phyloP scores from a whole-genome alignment of 2,329 filamentous ascomycete genomes.

The Diaporthe australafricana region DNA sequence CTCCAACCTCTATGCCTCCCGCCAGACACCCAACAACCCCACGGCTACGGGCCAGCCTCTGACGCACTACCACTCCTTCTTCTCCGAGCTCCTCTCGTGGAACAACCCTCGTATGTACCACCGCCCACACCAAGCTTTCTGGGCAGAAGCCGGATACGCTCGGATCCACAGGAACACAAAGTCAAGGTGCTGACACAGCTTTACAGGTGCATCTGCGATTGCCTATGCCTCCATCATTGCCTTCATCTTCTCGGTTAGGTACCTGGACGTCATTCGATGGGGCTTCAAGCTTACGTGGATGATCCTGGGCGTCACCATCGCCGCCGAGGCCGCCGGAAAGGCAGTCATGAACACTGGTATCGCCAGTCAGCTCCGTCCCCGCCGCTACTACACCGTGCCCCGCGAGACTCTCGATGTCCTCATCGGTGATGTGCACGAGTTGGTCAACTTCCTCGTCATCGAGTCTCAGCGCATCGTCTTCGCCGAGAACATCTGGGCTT shows the following conservation, averaged over 20 bases:
- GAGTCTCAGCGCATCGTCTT: constrained; percentile 77
- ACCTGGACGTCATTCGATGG: constrained; percentile 75
- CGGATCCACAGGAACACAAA: neutral
- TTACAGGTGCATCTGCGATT: constrained; percentile 71
- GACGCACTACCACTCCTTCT: constrained; percentile 79
- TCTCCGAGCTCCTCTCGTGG: constrained; percentile 77
- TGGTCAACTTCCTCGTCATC: constrained; percentile 79
- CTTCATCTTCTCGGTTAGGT: constrained; percentile 72
- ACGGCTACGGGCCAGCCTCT: constrained; percentile 72
- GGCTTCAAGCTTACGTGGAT: constrained; percentile 74
- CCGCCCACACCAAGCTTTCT: constrained; percentile 1
- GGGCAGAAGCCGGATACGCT: neutral
- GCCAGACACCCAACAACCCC: constrained; percentile 63
- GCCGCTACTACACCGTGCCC: constrained; percentile 75
- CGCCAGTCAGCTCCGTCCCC: constrained; percentile 73
- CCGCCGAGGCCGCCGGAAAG: constrained; percentile 72
- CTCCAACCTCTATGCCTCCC: constrained; percentile 67
- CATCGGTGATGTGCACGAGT: constrained; percentile 74
- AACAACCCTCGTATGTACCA: constrained; percentile 70
- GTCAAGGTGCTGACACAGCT: constrained; percentile 42
- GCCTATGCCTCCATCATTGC: constrained; percentile 69
- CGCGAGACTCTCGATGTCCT: constrained; percentile 70
- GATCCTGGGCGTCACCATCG: constrained; percentile 68
- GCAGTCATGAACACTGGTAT: constrained; percentile 70
- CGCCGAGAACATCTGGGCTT: constrained; percentile 73